Base-by-base conservation (phyloP, 257 asterid genomes). In the Scutellaria galericulata region DNA sequence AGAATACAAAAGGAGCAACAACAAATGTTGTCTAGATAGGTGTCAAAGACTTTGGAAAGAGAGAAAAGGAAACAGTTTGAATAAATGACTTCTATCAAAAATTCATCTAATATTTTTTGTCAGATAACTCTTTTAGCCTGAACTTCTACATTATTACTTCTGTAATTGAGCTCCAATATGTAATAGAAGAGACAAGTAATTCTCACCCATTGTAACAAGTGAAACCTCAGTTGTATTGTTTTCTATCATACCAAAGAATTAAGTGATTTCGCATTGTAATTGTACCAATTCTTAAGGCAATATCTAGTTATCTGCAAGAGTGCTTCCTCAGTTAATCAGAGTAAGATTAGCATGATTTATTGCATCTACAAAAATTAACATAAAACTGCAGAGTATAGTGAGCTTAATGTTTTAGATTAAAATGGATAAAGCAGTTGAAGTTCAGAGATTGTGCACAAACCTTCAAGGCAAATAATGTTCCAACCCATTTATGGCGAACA, bases 401-500 rank as follows among this genome's bases (percentile, higher is more conserved):
- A 60, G 24, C 67, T 48, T 45, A 35, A 62, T 24, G 45, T 63
- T 56, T 18, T 65, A 59, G n/a, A 51, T 20, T 14, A 1, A 31
- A 60, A 77, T 20, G 11, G 74, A 75, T 56, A 31, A 73, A 73
- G 39, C 45, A 48, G 35, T 50, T 48, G 12, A 53, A 40, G 15
- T 31, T 48, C 9, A 9, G 37, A 48, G 53, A 66, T 62, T 80
- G 73, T 37, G 50, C 42, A 74, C 88, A 68, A 65, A 94, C 98
- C 97, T 94, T 94, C 83, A 94, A 80, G 71, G 99, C 98, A 73
- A 89, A 94, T 71, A 94, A 74, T 31, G 87, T 89, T 70, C 99
- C 99, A 61, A 83, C 89, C 99, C 99, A 94, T 83, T 94, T 89
- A 80, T 94, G 98, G 40, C 93, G 96, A 74, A 89, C 98, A 84